These are phyloP conservation scores for Lipomyces oligophaga DNA, from an alignment of 805 yeast genomes.

Conservation along the genomic window DNA sequence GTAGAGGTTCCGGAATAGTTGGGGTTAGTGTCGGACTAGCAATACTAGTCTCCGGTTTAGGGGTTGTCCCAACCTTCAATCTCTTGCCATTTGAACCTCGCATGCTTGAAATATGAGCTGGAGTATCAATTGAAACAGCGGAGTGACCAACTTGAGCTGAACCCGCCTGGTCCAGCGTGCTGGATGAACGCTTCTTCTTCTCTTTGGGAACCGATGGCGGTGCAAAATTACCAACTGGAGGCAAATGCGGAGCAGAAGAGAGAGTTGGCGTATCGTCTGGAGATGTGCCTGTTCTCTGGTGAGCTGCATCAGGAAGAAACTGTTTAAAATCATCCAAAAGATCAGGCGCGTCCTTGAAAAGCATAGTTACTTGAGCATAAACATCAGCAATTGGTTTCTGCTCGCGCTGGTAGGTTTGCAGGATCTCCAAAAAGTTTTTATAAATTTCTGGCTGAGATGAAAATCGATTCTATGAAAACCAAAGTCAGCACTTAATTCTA, in stretches of 20 bases:
- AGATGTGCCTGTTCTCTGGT: constrained; percentile 31
- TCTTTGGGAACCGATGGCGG: constrained; percentile 45
- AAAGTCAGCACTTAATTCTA: constrained; percentile 1
- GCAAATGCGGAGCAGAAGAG: constrained; percentile 50
- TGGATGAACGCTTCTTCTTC: constrained; percentile 30
- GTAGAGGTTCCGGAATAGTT: constrained; percentile 77
- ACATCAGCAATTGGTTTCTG: constrained; percentile 94
- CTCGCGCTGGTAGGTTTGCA: constrained; percentile 95
- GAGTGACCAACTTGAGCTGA: not conserved
- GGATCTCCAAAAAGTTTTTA: constrained; percentile 87
- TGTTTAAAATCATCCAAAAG: constrained; percentile 90
- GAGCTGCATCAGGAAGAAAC: constrained; percentile 82
- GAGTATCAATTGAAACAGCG: constrained; percentile 3
- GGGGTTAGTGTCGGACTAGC: constrained; percentile 71
- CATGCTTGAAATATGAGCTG: constrained; percentile 10
- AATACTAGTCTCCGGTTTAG: constrained; percentile 16
- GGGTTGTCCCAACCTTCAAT: constrained; percentile 20
- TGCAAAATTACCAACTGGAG: constrained; percentile 86
- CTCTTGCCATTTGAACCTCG: constrained; percentile 21
- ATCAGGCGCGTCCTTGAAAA: constrained; percentile 92
- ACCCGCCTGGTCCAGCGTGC: constrained; percentile 2
- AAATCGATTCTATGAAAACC: constrained; percentile 56
- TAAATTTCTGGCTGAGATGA: constrained; percentile 93
- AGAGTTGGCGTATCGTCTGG: constrained; percentile 30
- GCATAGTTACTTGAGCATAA: constrained; percentile 82